Conservation (phyloP, 352 stramenopile species). For the Globisporangium cylindrosporum region DNA sequence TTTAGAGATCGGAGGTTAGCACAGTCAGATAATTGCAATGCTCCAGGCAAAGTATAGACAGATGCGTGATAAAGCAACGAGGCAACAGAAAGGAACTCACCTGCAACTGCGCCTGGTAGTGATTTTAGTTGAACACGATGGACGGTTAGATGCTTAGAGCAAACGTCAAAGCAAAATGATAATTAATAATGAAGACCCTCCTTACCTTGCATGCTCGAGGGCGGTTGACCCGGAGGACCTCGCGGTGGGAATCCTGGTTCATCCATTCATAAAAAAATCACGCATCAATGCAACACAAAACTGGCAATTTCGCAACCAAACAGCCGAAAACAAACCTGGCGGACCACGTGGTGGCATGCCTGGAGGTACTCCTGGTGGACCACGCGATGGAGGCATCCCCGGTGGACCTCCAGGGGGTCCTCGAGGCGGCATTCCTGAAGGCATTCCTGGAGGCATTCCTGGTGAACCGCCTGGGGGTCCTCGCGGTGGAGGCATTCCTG, state of each 20-base stretch:
- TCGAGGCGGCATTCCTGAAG: slow-evolving; percentile 24
- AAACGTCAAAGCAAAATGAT: background rate
- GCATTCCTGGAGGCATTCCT: slow-evolving; percentile 15
- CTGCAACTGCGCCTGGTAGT: background rate
- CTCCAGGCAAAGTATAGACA: background rate
- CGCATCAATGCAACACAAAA: background rate
- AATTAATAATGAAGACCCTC: background rate
- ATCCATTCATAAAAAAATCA: background rate
- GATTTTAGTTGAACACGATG: background rate
- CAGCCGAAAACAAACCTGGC: slow-evolving; percentile 15
- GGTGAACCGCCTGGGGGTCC: slow-evolving; percentile 18
- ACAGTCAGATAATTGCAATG: background rate
- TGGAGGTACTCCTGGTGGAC: slow-evolving; percentile 21
- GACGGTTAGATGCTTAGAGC: background rate
- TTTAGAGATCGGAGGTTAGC: background rate
- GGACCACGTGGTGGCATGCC: slow-evolving; percentile 22
- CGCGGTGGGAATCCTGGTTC: slow-evolving; percentile 21
- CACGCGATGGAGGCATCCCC: slow-evolving; percentile 19
- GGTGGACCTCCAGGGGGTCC: slow-evolving; percentile 19
- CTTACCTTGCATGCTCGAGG: slow-evolving; percentile 17
- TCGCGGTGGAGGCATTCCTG: slow-evolving; percentile 8
- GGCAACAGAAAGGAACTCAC: background rate
- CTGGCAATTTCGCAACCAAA: background rate
- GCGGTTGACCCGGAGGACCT: slow-evolving; percentile 16
- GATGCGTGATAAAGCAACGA: background rate